Conservation (phyloP, 225 moss, liverwort and hornwort genomes). For the Takakia lepidozioides region DNA sequence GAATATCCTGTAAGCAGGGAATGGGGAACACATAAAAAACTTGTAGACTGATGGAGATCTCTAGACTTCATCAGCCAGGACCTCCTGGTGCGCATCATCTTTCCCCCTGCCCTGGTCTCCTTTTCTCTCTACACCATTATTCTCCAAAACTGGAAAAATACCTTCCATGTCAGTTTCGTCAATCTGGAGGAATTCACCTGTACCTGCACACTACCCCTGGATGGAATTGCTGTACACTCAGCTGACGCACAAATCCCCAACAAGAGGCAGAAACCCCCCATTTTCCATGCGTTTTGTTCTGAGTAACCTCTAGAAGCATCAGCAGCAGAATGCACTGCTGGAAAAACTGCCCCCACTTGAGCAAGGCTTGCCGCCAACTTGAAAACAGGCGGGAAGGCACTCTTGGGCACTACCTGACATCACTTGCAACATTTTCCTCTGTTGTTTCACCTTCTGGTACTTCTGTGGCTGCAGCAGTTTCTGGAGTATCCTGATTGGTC, state of each 20-base stretch:
- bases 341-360: conserved; percentile 10
- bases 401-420: no score
- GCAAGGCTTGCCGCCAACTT: no score
- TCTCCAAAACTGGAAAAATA: conserved; percentile 79
- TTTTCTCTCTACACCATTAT: conserved; percentile 33
- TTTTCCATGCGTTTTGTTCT: conserved; percentile 35
- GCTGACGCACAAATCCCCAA: conserved; percentile 71
- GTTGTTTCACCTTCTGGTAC: conserved; percentile 13
- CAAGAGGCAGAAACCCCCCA: no score
- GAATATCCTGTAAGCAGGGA: conserved; percentile 29
- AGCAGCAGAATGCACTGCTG: conserved; percentile 28
- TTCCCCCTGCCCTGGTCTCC: conserved; percentile 5
- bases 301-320: conserved; percentile 29
- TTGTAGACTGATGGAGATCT: conserved; percentile 17
- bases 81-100: conserved; percentile 23
- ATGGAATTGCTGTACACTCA: conserved; percentile 97
- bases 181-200: conserved; percentile 60
- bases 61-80: conserved; percentile 23
- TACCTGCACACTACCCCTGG: conserved; percentile 81
- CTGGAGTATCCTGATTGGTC: no score
- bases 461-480: conserved; percentile 11
- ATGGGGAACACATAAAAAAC: conserved; percentile 7
- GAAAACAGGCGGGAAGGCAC: no score
- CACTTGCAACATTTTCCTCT: conserved; percentile 12
- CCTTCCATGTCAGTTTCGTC: conserved; percentile 53